These are phyloP conservation scores for Fusarium lateritium DNA, from an alignment of 2,329 filamentous ascomycete genomes.

Conservation along the genomic window DNA sequence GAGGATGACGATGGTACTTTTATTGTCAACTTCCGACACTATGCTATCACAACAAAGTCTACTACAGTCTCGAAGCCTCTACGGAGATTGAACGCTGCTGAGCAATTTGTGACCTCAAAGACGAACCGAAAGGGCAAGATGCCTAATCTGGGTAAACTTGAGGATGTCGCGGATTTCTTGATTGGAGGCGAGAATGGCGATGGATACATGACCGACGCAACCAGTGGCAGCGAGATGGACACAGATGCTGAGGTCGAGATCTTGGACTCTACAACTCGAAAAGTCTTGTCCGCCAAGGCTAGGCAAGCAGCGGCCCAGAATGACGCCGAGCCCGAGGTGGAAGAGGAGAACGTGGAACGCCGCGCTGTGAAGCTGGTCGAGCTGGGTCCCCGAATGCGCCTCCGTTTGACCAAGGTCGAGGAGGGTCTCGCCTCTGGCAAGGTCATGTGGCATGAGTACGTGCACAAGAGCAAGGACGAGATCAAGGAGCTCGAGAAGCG, in stretches of 20 bases:
- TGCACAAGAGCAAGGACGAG: conserved; percentile 86
- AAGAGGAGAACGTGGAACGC: conserved; percentile 78
- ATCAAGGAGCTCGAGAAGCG: conserved; percentile 82
- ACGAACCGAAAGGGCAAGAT: conserved; percentile 77
- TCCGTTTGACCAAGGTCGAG: conserved; percentile 95
- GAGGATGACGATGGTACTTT: conserved; percentile 77
- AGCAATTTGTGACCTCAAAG: conserved; percentile 77
- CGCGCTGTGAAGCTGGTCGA: conserved; percentile 93
- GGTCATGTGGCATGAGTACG: conserved; percentile 97
- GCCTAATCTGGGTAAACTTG: conserved; percentile 90
- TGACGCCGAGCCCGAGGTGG: conserved; percentile 61
- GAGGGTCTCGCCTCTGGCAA: conserved; percentile 92
- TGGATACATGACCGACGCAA: conserved; percentile 87
- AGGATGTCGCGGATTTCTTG: conserved; percentile 96
- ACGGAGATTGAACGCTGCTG: conserved; percentile 86
- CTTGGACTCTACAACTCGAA: conserved; percentile 73
- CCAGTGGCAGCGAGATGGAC: conserved; percentile 91
- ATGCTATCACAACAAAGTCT: conserved; percentile 91
- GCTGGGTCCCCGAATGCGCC: conserved; percentile 88
- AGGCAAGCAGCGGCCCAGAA: conserved; percentile 58
- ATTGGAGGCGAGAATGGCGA: conserved; percentile 83
- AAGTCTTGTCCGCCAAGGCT: conserved; percentile 70
- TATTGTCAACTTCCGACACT: conserved; percentile 90
- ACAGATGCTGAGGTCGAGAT: conserved; percentile 97
- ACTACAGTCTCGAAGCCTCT: conserved; percentile 89